Evolutionary conservation across 768 basidiomycete genomes (phyloP).

Genomic region (Auricularia heimuer): DNA sequence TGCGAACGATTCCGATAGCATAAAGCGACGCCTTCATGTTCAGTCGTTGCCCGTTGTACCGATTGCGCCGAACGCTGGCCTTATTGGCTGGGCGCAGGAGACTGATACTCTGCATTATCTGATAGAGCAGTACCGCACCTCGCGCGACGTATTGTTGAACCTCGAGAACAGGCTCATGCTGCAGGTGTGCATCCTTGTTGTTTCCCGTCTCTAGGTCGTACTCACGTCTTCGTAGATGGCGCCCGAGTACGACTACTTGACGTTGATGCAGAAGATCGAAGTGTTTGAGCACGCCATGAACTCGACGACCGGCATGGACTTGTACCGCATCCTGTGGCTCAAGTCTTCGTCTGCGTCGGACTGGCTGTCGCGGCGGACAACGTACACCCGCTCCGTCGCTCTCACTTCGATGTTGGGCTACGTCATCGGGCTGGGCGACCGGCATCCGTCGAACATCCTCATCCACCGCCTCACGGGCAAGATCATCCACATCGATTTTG

Average conservation of each 20-base stretch:
- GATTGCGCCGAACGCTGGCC: conserved; percentile 36
- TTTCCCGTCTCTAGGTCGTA: neutral
- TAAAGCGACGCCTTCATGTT: conserved; percentile 38
- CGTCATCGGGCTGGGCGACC: conserved; percentile 40
- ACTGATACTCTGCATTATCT: conserved; percentile 38
- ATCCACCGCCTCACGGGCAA: conserved; percentile 34
- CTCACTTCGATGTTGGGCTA: conserved; percentile 41
- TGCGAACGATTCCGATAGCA: conserved; percentile 33
- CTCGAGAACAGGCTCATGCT: conserved; percentile 42
- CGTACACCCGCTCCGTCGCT: conserved; percentile 37
- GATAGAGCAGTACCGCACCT: conserved; percentile 36
- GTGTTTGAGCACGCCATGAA: conserved; percentile 43
- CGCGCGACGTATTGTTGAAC: conserved; percentile 38
- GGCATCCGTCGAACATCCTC: conserved; percentile 39
- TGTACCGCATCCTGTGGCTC: conserved; percentile 44
- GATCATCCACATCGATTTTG: conserved; percentile 36
- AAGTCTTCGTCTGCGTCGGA: conserved; percentile 38
- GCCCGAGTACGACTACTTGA: conserved; percentile 36
- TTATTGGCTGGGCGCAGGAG: conserved; percentile 38
- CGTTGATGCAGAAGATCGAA: conserved; percentile 39
- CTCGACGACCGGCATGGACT: conserved; percentile 41
- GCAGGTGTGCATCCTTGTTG: conserved; percentile 22
- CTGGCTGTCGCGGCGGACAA: conserved; percentile 39
- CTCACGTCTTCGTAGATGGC: conserved; percentile 26
- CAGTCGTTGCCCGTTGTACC: conserved; percentile 38